Conservation (phyloP, 768 basidiomycete species). For the Kwoniella dejecticola region DNA sequence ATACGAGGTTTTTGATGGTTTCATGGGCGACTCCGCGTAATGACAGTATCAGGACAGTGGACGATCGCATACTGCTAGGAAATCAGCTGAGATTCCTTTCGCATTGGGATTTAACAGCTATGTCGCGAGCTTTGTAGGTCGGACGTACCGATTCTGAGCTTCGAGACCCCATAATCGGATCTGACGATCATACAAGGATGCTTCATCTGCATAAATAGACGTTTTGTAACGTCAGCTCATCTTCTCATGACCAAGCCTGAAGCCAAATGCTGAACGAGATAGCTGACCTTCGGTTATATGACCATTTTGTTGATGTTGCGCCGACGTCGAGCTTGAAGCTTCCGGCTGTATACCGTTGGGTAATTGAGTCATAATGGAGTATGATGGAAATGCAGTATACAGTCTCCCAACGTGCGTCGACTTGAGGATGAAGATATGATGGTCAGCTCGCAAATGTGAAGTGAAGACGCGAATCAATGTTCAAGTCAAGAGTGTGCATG, state of each 20-base stretch:
- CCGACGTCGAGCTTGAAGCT: slow-evolving; percentile 1
- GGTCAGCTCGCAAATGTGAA: too few species aligned
- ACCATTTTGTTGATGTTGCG: slow-evolving; percentile 9
- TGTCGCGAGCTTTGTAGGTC: too few species aligned
- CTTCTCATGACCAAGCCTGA: neutral
- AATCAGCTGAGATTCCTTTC: neutral
- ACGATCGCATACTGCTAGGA: slow-evolving; percentile 78
- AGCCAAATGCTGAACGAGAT: neutral
- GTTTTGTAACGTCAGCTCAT: slow-evolving; percentile 20
- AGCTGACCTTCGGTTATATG: slow-evolving; percentile 46
- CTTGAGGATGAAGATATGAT: too few species aligned
- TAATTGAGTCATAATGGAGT: slow-evolving; percentile 7
- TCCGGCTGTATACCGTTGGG: neutral
- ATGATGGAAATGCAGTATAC: too few species aligned
- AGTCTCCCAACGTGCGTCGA: too few species aligned
- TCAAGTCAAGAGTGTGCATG: slow-evolving; percentile 3
- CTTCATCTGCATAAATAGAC: slow-evolving; percentile 59
- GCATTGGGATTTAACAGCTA: neutral
- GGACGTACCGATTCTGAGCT: slow-evolving; percentile 84
- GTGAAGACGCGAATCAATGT: too few species aligned
- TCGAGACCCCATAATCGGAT: slow-evolving; percentile 98
- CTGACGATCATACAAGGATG: slow-evolving; percentile 93
- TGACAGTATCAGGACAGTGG: slow-evolving; percentile 78
- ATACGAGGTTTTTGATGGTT: slow-evolving; percentile 93
- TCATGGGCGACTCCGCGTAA: slow-evolving; percentile 86